Evolutionary conservation across 371 early-diverging fungal species (phyloP).

Genomic region (Phascolomyces articulosus): DNA sequence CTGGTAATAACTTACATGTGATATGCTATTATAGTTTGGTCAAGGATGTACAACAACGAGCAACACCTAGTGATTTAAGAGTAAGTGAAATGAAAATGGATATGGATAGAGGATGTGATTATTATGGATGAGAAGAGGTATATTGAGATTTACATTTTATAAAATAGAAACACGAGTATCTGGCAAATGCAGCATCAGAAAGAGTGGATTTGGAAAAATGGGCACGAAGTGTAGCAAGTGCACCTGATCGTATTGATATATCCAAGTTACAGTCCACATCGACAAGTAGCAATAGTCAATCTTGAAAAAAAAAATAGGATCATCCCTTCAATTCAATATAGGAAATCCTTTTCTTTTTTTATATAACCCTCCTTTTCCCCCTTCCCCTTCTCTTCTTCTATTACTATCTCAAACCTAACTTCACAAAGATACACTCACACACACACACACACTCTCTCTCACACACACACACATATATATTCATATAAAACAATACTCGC

Average conservation of each 20-base stretch:
- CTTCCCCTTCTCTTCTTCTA: no score
- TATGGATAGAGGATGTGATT: not conserved
- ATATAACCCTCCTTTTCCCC: no score
- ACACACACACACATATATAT: not conserved
- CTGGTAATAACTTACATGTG: not conserved
- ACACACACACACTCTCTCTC: no score
- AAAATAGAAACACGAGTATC: conserved; percentile 59
- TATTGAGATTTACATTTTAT: no score
- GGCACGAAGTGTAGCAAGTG: conserved; percentile 31
- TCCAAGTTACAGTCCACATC: conserved; percentile 16
- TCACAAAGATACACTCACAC: no score
- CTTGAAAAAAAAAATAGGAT: no score
- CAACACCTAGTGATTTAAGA: conserved; percentile 76
- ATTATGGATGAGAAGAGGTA: no score
- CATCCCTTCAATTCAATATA: no score
- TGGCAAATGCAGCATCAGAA: conserved; percentile 54
- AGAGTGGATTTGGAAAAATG: conserved; percentile 63
- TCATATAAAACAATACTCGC: not conserved
- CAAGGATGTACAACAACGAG: conserved; percentile 75
- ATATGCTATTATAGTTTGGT: conserved; percentile 74
- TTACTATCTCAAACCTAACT: no score
- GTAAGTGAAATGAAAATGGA: conserved; percentile 27
- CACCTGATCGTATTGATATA: conserved; percentile 18
- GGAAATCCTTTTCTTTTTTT: no score
- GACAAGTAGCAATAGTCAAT: conserved; percentile 1